Conservation (phyloP, 139 green algal species). For the Coelastrella sp. region DNA sequence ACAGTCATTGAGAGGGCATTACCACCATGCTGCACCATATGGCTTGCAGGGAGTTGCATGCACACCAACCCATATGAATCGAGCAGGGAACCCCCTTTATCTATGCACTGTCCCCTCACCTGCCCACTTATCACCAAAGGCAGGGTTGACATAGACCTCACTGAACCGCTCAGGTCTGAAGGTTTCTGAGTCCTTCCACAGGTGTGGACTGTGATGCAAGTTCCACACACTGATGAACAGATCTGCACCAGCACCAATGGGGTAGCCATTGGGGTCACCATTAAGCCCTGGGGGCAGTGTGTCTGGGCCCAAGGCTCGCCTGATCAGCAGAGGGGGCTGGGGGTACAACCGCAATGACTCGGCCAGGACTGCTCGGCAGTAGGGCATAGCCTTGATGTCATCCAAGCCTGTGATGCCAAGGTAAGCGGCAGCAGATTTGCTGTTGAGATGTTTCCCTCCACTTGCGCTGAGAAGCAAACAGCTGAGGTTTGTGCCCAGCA, state of each 20-base stretch:
- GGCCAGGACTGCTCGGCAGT: conserved; percentile 75
- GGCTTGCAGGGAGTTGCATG: too few relatives aligned
- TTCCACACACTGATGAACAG: conserved; percentile 99
- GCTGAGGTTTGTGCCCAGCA: background rate
- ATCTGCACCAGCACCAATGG: conserved; percentile 84
- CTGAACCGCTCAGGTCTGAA: conserved; percentile 95
- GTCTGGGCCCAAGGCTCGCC: conserved; percentile 85
- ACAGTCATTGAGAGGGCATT: too few relatives aligned
- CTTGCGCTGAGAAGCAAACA: too few relatives aligned
- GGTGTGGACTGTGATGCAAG: conserved; percentile 93
- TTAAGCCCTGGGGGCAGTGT: conserved; percentile 72
- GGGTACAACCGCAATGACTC: conserved; percentile 96
- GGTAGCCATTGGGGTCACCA: conserved; percentile 32
- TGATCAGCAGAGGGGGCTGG: conserved; percentile 97
- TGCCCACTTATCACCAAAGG: conserved; percentile 67
- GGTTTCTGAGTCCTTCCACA: conserved; percentile 94
- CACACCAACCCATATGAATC: too few relatives aligned
- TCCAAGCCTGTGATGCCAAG: conserved; percentile 63
- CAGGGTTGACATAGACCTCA: conserved; percentile 63
- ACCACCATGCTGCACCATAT: too few relatives aligned
- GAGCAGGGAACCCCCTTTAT: too few relatives aligned
- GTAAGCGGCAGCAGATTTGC: background rate
- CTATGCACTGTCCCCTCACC: conserved; percentile 45
- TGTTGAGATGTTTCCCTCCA: background rate
- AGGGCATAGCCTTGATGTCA: conserved; percentile 77